Conservation (phyloP, 139 green algal species). For the Raphidocelis subcapitata region DNA sequence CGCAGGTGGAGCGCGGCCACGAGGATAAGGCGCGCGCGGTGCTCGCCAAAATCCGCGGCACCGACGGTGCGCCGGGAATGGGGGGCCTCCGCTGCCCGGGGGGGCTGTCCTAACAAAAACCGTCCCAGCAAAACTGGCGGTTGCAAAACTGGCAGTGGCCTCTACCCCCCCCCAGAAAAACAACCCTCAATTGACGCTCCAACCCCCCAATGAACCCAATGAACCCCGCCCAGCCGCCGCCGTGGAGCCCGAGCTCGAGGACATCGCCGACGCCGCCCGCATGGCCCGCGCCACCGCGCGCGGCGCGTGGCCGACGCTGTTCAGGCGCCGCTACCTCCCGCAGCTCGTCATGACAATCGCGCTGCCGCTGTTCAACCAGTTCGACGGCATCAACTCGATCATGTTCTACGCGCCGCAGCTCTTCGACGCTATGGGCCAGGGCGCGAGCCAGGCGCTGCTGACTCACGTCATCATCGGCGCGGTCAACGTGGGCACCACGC, state of each 20-base stretch:
- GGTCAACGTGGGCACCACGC: constrained; percentile 34
- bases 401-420: constrained; percentile 42
- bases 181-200: neutral
- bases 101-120: too few relatives aligned
- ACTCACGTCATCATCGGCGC: constrained; percentile 26
- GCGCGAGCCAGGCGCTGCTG: constrained; percentile 12
- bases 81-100: too few relatives aligned
- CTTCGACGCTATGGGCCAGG: constrained; percentile 15
- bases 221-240: too few relatives aligned
- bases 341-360: constrained; percentile 50
- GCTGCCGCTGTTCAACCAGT: constrained; percentile 65
- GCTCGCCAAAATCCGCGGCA: constrained; percentile 54
- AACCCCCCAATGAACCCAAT: constrained; percentile 14
- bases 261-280: constrained; percentile 36
- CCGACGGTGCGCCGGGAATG: neutral
- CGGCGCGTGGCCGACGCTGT: constrained; percentile 1
- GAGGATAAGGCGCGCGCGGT: constrained; percentile 37
- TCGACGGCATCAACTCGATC: constrained; percentile 55
- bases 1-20: constrained; percentile 57
- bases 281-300: constrained; percentile 2
- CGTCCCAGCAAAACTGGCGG: too few relatives aligned
- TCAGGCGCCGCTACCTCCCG: constrained; percentile 37
- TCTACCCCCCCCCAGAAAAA: neutral
- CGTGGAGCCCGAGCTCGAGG: constrained; percentile 35
- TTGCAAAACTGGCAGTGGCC: too few relatives aligned